Percentiles rank a stretch among this genome's conserved stretches.
phyloP scores from a whole-genome alignment of 139 green algal species.

The Chlorella sp. region DNA sequence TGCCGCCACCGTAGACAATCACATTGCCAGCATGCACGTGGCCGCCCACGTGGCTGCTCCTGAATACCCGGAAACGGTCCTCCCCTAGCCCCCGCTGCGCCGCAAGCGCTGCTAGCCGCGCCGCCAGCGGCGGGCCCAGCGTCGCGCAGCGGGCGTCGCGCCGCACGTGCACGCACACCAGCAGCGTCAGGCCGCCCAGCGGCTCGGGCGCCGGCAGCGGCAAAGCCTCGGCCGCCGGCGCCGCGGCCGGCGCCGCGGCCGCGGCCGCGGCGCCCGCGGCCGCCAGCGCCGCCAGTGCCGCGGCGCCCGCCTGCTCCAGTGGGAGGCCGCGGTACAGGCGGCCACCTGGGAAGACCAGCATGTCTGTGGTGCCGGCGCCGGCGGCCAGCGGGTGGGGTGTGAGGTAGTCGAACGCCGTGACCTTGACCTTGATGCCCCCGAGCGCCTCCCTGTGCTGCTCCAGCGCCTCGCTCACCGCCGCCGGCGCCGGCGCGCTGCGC shows the following conservation, averaged over 20 bases:
- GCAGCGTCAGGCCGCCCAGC: slow-evolving; percentile 7
- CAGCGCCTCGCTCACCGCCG: not conserved
- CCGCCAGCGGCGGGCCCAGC: slow-evolving; percentile 31
- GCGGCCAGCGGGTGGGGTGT: not conserved
- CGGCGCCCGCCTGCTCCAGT: not conserved
- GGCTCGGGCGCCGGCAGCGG: too few species aligned
- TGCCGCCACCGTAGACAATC: too few species aligned
- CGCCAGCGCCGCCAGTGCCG: not conserved
- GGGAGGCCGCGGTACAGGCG: not conserved
- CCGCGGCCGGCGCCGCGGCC: not conserved
- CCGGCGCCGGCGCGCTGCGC: not conserved
- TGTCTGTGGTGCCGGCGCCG: slow-evolving; percentile 14
- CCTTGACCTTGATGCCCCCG: slow-evolving; percentile 11
- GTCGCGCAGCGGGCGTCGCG: slow-evolving; percentile 38
- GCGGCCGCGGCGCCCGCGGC: not conserved
- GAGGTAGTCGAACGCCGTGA: slow-evolving; percentile 32
- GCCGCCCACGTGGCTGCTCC: slow-evolving; percentile 44
- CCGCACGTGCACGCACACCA: not conserved
- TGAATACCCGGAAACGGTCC: slow-evolving; percentile 26
- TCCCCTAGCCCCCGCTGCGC: not conserved
- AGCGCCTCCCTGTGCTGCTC: slow-evolving; percentile 14
- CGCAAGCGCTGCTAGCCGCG: slow-evolving; percentile 10
- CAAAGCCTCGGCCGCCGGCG: too few species aligned
- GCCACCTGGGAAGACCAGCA: slow-evolving; percentile 22
- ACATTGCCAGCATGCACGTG: slow-evolving; percentile 56